Conservation (phyloP, 1,284 basidiomycete species). For the Ustilago lituana region DNA sequence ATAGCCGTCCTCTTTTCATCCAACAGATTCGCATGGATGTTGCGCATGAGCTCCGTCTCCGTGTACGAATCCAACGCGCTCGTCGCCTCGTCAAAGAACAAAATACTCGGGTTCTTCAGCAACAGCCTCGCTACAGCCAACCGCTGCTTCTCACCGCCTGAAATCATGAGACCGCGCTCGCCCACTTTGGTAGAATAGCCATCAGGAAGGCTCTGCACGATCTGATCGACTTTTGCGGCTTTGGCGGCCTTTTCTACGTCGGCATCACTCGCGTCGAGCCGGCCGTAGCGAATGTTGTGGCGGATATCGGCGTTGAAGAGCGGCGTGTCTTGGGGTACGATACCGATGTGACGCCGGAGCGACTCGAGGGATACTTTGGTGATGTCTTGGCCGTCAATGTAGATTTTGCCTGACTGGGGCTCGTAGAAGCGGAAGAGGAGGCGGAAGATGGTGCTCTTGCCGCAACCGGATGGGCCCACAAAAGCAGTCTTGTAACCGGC, state of each 20-base stretch:
- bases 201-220: conserved; percentile 82
- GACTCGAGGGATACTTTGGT: conserved; percentile 78
- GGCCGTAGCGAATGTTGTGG: conserved; percentile 93
- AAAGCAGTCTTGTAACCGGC: conserved; percentile 95
- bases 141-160: conserved; percentile 96
- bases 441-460: conserved; percentile 96
- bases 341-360: conserved; percentile 81
- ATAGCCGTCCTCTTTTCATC: conserved; percentile 86
- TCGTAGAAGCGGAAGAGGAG: conserved; percentile 95
- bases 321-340: conserved; percentile 97
- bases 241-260: conserved; percentile 84
- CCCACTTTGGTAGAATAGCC: conserved; percentile 91
- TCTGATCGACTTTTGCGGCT: conserved; percentile 86
- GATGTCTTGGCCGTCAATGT: conserved; percentile 87
- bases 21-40: conserved; percentile 83
- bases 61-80: conserved; percentile 94
- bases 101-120: conserved; percentile 90
- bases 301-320: conserved; percentile 94
- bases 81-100: conserved; percentile 99
- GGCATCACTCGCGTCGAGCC: conserved; percentile 85
- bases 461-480: conserved; percentile 94
- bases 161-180: conserved; percentile 95
- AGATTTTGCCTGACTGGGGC: conserved; percentile 80
- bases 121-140: conserved; percentile 91
- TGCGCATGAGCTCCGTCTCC: conserved; percentile 92